A percentile compares a stretch with the other conserved stretches of the same genome.
Conservation (phyloP, 73 alveolate genomes). For the Paramecium pentaurelia region DNA sequence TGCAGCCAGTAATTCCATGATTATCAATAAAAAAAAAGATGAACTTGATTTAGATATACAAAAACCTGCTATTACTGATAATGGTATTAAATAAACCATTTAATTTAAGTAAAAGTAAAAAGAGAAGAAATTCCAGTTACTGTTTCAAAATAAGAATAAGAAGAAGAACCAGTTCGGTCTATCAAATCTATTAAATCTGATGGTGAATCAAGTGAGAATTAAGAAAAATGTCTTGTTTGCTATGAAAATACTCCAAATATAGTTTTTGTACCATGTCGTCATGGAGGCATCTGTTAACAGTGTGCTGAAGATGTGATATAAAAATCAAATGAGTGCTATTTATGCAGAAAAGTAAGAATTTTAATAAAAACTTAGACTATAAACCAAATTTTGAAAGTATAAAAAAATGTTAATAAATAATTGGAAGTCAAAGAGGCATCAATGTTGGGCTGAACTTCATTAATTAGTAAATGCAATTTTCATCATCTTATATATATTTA, state of each 20-base stretch:
- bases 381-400: not conserved
- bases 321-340: slow-evolving; percentile 11
- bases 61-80: slow-evolving; percentile 33
- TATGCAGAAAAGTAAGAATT: slow-evolving; percentile 3
- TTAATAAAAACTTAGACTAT: not conserved
- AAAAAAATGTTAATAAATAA: slow-evolving; percentile 11
- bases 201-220: not conserved
- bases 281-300: slow-evolving; percentile 30
- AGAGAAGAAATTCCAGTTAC: not conserved
- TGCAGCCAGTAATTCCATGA: not conserved
- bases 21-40: not conserved
- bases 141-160: not conserved
- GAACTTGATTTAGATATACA: slow-evolving; percentile 7
- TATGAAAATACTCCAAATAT: slow-evolving; percentile 29
- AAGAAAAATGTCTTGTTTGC: slow-evolving; percentile 25
- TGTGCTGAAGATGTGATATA: slow-evolving; percentile 30
- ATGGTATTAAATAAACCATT: not conserved
- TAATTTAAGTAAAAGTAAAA: not conserved
- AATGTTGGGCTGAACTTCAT: not conserved
- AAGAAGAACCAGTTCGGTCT: not conserved
- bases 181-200: slow-evolving; percentile 20
- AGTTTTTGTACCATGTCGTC: slow-evolving; percentile 39
- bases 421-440: slow-evolving; percentile 28
- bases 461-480: not conserved
- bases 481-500: not conserved